Evolutionary conservation across 495 filamentous ascomycete species (phyloP).

Genomic region (Daldinia grandis): DNA sequence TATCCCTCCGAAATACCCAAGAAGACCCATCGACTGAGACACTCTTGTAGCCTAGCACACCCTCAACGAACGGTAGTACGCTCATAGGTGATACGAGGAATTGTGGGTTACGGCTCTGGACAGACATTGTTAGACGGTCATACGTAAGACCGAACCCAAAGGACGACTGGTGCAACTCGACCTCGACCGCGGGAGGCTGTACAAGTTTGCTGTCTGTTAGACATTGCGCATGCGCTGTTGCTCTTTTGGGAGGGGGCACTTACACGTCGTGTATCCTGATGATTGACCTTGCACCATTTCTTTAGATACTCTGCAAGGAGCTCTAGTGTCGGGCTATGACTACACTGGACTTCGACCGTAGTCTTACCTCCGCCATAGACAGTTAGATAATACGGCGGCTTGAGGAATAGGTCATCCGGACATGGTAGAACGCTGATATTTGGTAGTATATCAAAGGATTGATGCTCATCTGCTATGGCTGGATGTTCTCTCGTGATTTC

Average conservation of each 20-base stretch:
- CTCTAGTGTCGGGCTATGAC: slow-evolving; percentile 52
- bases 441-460: slow-evolving; percentile 43
- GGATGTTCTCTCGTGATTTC: slow-evolving; percentile 37
- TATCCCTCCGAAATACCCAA: slow-evolving; percentile 41
- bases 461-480: slow-evolving; percentile 19
- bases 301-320: slow-evolving; percentile 50
- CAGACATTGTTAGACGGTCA: slow-evolving; percentile 47
- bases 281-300: slow-evolving; percentile 50
- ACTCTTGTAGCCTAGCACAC: slow-evolving; percentile 51
- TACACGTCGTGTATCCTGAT: slow-evolving; percentile 46
- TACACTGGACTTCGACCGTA: slow-evolving; percentile 47
- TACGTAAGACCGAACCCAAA: slow-evolving; percentile 50
- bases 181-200: slow-evolving; percentile 49
- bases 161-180: slow-evolving; percentile 48
- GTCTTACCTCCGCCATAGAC: slow-evolving; percentile 23
- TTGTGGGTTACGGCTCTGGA: slow-evolving; percentile 35
- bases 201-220: background rate
- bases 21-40: slow-evolving; percentile 32
- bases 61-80: slow-evolving; percentile 50
- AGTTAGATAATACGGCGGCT: slow-evolving; percentile 52
- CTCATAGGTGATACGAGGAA: slow-evolving; percentile 48
- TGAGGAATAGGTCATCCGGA: slow-evolving; percentile 50
- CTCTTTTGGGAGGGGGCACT: slow-evolving; percentile 8
- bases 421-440: slow-evolving; percentile 42
- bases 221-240: background rate